Evolutionary conservation across 2,329 filamentous ascomycete genomes (phyloP).

Genomic region (Parastagonospora avenae): DNA sequence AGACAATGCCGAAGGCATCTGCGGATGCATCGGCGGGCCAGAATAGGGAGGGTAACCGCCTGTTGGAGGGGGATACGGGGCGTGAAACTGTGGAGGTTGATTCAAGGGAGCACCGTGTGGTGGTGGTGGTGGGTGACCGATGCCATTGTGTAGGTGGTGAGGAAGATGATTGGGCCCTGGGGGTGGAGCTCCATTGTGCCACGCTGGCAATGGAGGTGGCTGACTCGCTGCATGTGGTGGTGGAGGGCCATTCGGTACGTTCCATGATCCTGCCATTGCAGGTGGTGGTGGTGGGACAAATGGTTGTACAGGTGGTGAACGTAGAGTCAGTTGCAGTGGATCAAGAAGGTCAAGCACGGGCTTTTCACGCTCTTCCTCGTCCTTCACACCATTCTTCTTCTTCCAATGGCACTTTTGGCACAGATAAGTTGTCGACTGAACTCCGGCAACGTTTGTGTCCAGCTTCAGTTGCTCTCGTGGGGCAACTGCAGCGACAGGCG

Average conservation of each 20-base stretch:
- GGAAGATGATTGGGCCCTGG: slow-evolving; percentile 29
- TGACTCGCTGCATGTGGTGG: slow-evolving; percentile 21
- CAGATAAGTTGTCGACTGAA: slow-evolving; percentile 36
- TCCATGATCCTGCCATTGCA: slow-evolving; percentile 28
- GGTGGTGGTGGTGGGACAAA: slow-evolving; percentile 28
- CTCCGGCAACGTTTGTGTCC: slow-evolving; percentile 27
- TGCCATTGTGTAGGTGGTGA: slow-evolving; percentile 40
- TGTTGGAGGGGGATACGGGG: slow-evolving; percentile 36
- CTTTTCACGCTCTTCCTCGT: slow-evolving; percentile 35
- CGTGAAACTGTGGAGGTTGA: slow-evolving; percentile 39
- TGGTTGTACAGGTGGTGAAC: slow-evolving; percentile 38
- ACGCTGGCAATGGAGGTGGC: slow-evolving; percentile 37
- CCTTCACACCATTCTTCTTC: slow-evolving; percentile 45
- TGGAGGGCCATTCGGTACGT: slow-evolving; percentile 21
- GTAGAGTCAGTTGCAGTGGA: slow-evolving; percentile 41
- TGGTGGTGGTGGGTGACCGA: slow-evolving; percentile 28
- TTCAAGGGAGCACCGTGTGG: slow-evolving; percentile 28
- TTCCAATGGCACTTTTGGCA: slow-evolving; percentile 58
- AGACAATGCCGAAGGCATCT: slow-evolving; percentile 33
- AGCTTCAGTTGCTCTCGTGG: slow-evolving; percentile 21
- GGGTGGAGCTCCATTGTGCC: slow-evolving; percentile 35
- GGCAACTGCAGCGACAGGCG: slow-evolving; percentile 23
- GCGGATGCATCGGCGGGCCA: slow-evolving; percentile 33
- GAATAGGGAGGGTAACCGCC: slow-evolving; percentile 44
- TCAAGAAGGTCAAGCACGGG: slow-evolving; percentile 36